A percentile compares a stretch with the other conserved stretches of the same genome.
Evolutionary conservation across 495 filamentous ascomycete genomes (phyloP).

Genomic region (Pyrenula aspistea): DNA sequence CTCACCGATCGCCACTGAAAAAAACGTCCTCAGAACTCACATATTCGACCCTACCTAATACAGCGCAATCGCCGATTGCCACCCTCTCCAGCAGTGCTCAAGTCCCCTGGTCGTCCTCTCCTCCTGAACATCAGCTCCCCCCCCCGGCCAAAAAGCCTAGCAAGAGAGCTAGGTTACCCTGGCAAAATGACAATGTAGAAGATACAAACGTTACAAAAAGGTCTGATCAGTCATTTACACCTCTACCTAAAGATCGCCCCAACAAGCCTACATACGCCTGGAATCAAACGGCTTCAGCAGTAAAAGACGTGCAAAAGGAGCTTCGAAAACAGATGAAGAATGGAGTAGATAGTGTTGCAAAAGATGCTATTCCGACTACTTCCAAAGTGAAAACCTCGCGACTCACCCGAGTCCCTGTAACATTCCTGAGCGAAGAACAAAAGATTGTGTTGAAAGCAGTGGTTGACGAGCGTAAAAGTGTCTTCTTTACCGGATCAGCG

Average conservation of each 20-base stretch:
- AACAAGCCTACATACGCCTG: conserved; percentile 41
- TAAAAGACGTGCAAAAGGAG: conserved; percentile 73
- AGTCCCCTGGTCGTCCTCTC: conserved; percentile 54
- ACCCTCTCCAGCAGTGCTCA: conserved; percentile 35
- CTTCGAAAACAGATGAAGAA: conserved; percentile 54
- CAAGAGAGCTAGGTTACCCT: conserved; percentile 45
- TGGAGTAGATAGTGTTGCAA: conserved; percentile 19
- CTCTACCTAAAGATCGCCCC: conserved; percentile 23
- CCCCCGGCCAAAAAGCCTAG: conserved; percentile 15
- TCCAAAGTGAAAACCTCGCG: conserved; percentile 17
- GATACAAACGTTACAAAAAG: conserved; percentile 17
- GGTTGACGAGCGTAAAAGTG: conserved; percentile 62
- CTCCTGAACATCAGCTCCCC: conserved; percentile 34
- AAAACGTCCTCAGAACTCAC: conserved; percentile 16
- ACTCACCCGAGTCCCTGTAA: conserved; percentile 28
- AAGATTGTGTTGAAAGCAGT: conserved; percentile 71
- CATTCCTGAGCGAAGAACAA: conserved; percentile 80
- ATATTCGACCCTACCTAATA: conserved; percentile 29
- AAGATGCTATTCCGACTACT: conserved; percentile 7
- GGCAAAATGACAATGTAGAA: conserved; percentile 27
- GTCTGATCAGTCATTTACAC: conserved; percentile 21
- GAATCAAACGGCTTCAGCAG: conserved; percentile 69
- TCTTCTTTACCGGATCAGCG: conserved; percentile 96
- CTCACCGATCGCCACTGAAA: not conserved
- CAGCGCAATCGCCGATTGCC: conserved; percentile 9